A percentile compares a stretch with the other conserved stretches of the same genome.
Conservation (phyloP, 192 early-diverging fungal species). For the Coemansia sp. region DNA sequence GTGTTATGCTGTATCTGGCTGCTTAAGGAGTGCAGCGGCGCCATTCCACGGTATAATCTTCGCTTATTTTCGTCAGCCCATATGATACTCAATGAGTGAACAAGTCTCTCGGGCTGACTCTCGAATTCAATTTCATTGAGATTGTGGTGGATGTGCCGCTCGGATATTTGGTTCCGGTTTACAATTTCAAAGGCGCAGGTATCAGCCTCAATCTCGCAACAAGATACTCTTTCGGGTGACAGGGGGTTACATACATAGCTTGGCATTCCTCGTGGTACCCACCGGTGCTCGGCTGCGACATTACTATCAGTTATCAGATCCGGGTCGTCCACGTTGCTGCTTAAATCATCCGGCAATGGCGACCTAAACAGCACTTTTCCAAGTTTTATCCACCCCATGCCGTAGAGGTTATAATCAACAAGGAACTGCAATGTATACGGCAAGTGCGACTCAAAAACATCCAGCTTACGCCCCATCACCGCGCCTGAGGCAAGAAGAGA, state of each 20-base stretch:
- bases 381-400: constrained; percentile 79
- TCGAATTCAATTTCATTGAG: constrained; percentile 32
- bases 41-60: constrained; percentile 32
- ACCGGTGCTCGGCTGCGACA: constrained; percentile 18
- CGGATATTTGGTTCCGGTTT: constrained; percentile 58
- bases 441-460: constrained; percentile 83
- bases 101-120: constrained; percentile 48
- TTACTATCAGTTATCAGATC: constrained; percentile 14
- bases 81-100: constrained; percentile 61
- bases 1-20: constrained; percentile 5
- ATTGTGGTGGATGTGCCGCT: constrained; percentile 56
- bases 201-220: constrained; percentile 80
- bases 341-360: constrained; percentile 21
- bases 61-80: constrained; percentile 67
- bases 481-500: constrained; percentile 71
- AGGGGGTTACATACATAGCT: constrained; percentile 33
- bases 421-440: constrained; percentile 83
- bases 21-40: constrained; percentile 11
- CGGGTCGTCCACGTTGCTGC: too few relatives aligned
- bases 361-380: constrained; percentile 39
- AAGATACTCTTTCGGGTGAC: constrained; percentile 57
- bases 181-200: constrained; percentile 60
- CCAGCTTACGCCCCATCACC: constrained; percentile 66
- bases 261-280: constrained; percentile 35
- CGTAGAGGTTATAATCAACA: constrained; percentile 83